phyloP scores from a whole-genome alignment of 1,284 basidiomycete species.

The Cronartium quercuum region DNA sequence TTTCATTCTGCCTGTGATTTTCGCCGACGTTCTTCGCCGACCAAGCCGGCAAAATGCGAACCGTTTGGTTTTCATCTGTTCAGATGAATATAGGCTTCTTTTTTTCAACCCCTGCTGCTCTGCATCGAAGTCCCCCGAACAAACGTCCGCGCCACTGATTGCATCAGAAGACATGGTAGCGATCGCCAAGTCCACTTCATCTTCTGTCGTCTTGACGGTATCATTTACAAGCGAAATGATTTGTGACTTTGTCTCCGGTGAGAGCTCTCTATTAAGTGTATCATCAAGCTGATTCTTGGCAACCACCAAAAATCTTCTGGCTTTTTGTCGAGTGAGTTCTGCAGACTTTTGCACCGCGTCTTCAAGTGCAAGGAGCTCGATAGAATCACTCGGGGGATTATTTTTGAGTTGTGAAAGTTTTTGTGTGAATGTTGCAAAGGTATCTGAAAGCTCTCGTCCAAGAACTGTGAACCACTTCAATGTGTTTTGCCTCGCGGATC shows the following conservation, averaged over 20 bases:
- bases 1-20: conserved; percentile 15
- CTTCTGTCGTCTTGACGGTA: not conserved
- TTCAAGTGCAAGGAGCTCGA: not conserved
- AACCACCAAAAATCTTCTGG: not conserved
- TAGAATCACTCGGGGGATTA: not conserved
- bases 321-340: not conserved
- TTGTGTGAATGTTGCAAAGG: conserved; percentile 7
- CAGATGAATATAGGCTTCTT: not conserved
- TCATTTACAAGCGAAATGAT: conserved; percentile 3
- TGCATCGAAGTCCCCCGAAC: not conserved
- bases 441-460: conserved; percentile 5
- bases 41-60: conserved; percentile 3
- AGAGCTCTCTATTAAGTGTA: not conserved
- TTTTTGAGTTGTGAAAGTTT: not conserved
- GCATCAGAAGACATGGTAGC: not conserved
- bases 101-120: not conserved
- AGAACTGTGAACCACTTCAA: conserved; percentile 9
- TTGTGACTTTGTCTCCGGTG: not conserved
- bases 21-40: conserved; percentile 1
- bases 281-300: conserved; percentile 4
- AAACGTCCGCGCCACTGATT: not conserved
- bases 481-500: not conserved
- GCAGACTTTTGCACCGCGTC: not conserved
- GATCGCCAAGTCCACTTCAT: conserved; percentile 11
- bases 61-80: not conserved